Percentiles rank a stretch among this genome's conserved stretches.
phyloP scores from a whole-genome alignment of 345 rosid genomes.

The Gossypium raimondii region DNA sequence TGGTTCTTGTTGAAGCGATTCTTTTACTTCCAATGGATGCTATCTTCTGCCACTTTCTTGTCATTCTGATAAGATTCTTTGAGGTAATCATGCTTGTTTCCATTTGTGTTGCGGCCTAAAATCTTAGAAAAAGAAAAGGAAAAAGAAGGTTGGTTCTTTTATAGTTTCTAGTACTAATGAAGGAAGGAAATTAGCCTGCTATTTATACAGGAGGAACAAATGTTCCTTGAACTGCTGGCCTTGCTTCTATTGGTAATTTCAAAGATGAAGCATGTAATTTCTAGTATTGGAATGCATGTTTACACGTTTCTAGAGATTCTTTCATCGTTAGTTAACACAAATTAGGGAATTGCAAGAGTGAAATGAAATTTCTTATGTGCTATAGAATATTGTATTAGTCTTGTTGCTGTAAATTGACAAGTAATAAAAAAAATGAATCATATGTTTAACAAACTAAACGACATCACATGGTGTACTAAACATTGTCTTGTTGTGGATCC shows the following conservation, averaged over 20 bases:
- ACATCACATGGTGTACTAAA: background rate
- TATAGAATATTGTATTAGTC: background rate
- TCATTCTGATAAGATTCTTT: background rate
- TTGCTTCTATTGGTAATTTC: background rate
- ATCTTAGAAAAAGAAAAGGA: background rate
- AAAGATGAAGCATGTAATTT: background rate
- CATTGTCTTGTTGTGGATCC: background rate
- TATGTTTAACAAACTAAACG: background rate
- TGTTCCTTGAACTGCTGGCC: background rate
- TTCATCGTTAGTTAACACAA: background rate
- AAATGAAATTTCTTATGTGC: background rate
- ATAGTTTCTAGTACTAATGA: background rate
- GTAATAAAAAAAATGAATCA: background rate
- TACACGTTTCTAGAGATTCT: background rate
- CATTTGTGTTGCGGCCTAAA: background rate
- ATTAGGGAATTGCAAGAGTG: background rate
- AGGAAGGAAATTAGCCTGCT: background rate
- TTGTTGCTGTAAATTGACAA: slow-evolving; percentile 1
- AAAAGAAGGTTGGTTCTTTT: background rate
- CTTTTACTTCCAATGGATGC: background rate
- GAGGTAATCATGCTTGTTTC: background rate
- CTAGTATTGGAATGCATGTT: slow-evolving; percentile 3
- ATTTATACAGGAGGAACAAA: background rate
- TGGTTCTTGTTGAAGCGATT: background rate
- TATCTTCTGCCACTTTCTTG: slow-evolving; percentile 11